These are phyloP conservation scores for Colletotrichum plurivorum DNA, from an alignment of 2,329 filamentous ascomycete genomes.

Conservation along the genomic window DNA sequence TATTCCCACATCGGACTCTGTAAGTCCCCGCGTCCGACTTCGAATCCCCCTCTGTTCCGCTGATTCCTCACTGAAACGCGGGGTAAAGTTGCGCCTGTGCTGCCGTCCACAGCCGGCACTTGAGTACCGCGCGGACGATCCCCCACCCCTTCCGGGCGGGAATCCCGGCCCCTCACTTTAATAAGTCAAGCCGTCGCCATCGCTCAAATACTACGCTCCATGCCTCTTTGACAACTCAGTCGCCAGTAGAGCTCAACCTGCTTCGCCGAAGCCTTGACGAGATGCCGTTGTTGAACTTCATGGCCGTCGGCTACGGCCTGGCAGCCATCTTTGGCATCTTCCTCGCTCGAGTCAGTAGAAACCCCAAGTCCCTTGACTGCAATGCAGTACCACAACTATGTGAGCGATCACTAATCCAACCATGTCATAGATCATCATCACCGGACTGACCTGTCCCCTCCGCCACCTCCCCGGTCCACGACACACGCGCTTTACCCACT, in stretches of 20 bases:
- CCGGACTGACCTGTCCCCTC: constrained; percentile 25
- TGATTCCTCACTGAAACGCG: neutral
- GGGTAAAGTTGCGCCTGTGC: neutral
- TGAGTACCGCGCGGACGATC: neutral
- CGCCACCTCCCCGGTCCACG: constrained; percentile 23
- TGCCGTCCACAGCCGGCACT: neutral
- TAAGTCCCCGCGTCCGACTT: neutral
- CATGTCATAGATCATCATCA: neutral
- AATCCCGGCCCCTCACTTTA: neutral
- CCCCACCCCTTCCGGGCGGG: constrained; percentile 2
- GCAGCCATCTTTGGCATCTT: constrained; percentile 3
- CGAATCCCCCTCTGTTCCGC: neutral
- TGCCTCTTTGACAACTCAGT: no score
- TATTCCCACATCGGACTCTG: constrained; percentile 4
- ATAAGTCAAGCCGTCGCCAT: neutral
- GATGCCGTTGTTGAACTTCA: constrained; percentile 1
- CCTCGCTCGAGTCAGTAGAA: neutral
- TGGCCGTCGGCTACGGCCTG: neutral
- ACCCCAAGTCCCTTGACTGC: no score
- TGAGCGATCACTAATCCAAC: fast-evolving
- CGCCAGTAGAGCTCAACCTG: neutral
- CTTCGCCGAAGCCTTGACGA: neutral
- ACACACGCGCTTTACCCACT: constrained; percentile 17
- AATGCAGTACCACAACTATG: neutral
- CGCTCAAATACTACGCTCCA: neutral